phyloP scores from a whole-genome alignment of 2,329 filamentous ascomycete genomes.

The Penicillium digitatum region DNA sequence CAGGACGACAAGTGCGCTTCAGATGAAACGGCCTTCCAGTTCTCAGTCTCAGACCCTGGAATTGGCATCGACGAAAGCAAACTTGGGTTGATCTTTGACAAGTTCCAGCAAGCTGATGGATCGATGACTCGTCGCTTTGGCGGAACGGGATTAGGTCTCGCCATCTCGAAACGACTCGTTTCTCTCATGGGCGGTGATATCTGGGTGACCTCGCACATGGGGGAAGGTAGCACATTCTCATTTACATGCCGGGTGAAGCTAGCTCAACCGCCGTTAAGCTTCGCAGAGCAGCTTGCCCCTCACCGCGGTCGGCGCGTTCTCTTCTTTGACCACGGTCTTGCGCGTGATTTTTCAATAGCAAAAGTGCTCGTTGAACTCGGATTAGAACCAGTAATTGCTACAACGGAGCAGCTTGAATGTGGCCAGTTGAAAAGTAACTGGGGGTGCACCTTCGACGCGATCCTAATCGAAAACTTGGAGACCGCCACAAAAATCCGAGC shows the following conservation, averaged over 20 bases:
- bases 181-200: conserved; percentile 92
- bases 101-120: conserved; percentile 93
- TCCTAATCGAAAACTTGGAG: conserved; percentile 85
- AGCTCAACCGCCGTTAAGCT: conserved; percentile 67
- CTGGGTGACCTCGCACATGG: conserved; percentile 86
- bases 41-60: conserved; percentile 87
- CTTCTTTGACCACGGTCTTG: conserved; percentile 82
- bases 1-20: conserved; percentile 55
- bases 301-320: conserved; percentile 86
- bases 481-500: conserved; percentile 74
- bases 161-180: conserved; percentile 90
- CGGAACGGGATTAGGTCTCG: conserved; percentile 83
- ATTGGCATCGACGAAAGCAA: conserved; percentile 93
- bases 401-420: conserved; percentile 59
- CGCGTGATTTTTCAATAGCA: conserved; percentile 67
- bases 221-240: conserved; percentile 84
- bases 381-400: conserved; percentile 72
- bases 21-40: conserved; percentile 85
- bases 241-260: conserved; percentile 86
- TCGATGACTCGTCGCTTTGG: conserved; percentile 94
- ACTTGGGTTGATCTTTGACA: conserved; percentile 92
- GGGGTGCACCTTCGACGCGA: conserved; percentile 73
- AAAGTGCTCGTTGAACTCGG: conserved; percentile 70
- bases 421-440: conserved; percentile 46
- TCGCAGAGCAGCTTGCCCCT: conserved; percentile 73